Conservation (phyloP, 495 filamentous ascomycete genomes). For the Podospora pseudopauciseta region DNA sequence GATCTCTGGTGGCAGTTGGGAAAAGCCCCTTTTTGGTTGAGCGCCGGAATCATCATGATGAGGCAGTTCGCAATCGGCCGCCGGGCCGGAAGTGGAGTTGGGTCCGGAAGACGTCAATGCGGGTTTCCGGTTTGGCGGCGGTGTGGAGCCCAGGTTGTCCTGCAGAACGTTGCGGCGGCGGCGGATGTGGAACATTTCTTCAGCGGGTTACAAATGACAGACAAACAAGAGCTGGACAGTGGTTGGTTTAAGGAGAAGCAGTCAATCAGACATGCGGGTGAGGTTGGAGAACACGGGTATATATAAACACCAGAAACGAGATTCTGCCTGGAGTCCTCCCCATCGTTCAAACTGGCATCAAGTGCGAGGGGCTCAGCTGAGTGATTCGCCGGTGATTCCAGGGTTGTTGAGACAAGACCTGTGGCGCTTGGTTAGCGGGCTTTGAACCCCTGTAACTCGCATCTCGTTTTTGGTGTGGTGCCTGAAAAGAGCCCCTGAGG, state of each 20-base stretch:
- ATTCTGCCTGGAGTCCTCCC: background rate
- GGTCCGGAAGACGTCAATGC: background rate
- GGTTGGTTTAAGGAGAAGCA: background rate
- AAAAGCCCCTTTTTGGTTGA: slow-evolving; percentile 4
- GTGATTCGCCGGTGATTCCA: background rate
- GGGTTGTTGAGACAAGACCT: background rate
- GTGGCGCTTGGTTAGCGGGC: slow-evolving; percentile 2
- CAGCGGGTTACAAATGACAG: background rate
- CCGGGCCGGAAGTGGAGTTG: background rate
- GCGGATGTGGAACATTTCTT: slow-evolving; percentile 5
- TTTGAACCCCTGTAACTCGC: slow-evolving; percentile 1
- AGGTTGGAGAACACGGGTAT: background rate
- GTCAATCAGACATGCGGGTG: background rate
- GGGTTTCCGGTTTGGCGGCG: background rate
- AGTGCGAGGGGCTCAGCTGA: background rate
- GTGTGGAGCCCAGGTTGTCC: background rate
- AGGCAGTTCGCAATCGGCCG: background rate
- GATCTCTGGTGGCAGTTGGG: slow-evolving; percentile 57
- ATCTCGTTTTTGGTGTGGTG: background rate
- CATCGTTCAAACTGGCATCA: background rate
- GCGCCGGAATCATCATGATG: background rate
- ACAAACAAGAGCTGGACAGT: background rate
- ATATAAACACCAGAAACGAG: background rate
- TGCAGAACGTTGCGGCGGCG: background rate
- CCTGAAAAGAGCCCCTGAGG: background rate